A percentile compares a stretch with the other conserved stretches of the same genome.
These are phyloP conservation scores for Colletotrichum nymphaeae DNA, from an alignment of 2,329 filamentous ascomycete species.

Conservation along the genomic window DNA sequence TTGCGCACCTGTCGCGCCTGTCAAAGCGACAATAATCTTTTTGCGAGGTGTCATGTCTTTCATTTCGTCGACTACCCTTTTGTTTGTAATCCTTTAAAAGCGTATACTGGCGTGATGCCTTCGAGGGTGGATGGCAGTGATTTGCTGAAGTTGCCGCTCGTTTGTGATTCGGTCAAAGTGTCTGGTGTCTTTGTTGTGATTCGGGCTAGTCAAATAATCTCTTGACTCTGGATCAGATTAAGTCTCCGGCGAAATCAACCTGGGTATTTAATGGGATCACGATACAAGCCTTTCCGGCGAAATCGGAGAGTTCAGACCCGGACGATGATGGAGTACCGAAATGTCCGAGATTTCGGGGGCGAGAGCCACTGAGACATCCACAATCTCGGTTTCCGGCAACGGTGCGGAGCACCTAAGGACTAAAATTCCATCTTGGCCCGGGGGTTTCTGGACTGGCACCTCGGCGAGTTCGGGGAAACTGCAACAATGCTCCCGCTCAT, in stretches of 20 bases:
- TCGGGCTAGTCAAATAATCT: no score
- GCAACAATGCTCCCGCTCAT: no score
- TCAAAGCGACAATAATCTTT: conserved; percentile 59
- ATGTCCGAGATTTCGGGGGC: no score
- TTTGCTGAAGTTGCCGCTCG: neutral
- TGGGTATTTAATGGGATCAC: neutral
- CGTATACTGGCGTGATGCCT: neutral
- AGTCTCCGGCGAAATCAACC: no score
- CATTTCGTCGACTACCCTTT: neutral
- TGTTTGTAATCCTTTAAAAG: neutral
- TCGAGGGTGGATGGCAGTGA: neutral
- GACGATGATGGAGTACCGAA: no score
- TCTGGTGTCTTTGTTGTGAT: no score
- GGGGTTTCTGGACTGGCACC: no score
- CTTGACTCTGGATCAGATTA: no score
- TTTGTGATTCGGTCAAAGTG: no score
- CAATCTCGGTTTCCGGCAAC: neutral
- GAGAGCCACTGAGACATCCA: neutral
- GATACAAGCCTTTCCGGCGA: neutral
- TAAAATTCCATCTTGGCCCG: no score
- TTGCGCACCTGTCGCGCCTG: conserved; percentile 59
- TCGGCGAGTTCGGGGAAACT: no score
- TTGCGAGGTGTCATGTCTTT: conserved; percentile 30
- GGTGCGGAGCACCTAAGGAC: no score
- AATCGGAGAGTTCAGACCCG: neutral